Conservation (phyloP, 78 protist species). For the Anaeramoeba flamelloides region DNA sequence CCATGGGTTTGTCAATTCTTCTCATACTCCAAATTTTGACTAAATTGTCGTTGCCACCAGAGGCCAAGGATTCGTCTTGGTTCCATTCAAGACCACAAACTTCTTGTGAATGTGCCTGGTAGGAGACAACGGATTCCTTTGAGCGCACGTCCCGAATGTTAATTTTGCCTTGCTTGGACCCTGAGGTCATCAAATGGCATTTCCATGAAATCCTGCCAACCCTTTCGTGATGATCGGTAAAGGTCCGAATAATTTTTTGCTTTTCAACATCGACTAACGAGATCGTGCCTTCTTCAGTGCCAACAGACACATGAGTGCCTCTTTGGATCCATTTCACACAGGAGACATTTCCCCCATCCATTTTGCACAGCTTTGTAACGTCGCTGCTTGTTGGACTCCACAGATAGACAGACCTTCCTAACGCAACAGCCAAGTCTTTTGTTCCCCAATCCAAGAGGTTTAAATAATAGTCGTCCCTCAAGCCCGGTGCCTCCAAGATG, state of each 20-base stretch:
- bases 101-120: not conserved
- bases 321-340: slow-evolving; percentile 32
- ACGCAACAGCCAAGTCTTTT: slow-evolving; percentile 84
- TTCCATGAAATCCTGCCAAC: slow-evolving; percentile 96
- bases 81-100: not conserved
- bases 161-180: not conserved
- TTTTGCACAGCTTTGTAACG: slow-evolving; percentile 39
- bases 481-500: slow-evolving; percentile 73
- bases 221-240: slow-evolving; percentile 80
- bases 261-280: slow-evolving; percentile 73
- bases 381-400: slow-evolving; percentile 80
- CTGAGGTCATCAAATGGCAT: slow-evolving; percentile 43
- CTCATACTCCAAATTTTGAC: not conserved
- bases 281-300: slow-evolving; percentile 54
- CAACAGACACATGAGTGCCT: slow-evolving; percentile 81
- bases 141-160: not conserved
- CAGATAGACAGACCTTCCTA: slow-evolving; percentile 81
- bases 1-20: not conserved
- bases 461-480: slow-evolving; percentile 86
- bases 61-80: not conserved
- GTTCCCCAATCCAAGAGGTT: slow-evolving; percentile 90
- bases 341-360: slow-evolving; percentile 21
- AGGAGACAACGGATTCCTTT: not conserved
- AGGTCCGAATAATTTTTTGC: slow-evolving; percentile 40
- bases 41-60: not conserved